Evolutionary conservation across 2,329 filamentous ascomycete species (phyloP).

Genomic region (Thielaviopsis cerberus): DNA sequence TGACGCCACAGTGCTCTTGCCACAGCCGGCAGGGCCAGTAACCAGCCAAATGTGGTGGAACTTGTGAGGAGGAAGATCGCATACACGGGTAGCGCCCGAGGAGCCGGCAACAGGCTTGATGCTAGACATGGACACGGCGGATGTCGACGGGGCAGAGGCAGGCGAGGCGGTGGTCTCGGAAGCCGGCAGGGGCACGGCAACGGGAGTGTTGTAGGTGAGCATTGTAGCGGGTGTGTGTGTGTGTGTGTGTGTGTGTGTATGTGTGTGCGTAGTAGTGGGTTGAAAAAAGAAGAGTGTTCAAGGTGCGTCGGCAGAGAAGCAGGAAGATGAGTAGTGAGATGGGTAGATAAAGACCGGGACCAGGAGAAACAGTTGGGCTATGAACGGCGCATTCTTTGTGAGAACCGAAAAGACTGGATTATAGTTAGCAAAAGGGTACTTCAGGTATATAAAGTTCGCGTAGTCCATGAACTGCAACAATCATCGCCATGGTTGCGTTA

Average conservation of each 20-base stretch:
- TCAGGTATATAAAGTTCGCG: background rate
- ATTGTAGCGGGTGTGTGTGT: conserved; percentile 19
- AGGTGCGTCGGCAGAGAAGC: background rate
- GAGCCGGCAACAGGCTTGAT: conserved; percentile 8
- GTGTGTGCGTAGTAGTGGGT: background rate
- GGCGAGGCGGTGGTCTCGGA: conserved; percentile 13
- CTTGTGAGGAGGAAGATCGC: conserved; percentile 14
- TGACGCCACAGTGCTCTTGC: conserved; percentile 58
- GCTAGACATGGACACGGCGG: conserved; percentile 2
- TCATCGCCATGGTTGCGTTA: background rate
- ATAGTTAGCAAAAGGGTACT: background rate
- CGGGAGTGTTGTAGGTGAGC: conserved; percentile 32
- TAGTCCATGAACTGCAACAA: background rate
- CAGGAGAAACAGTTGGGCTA: background rate
- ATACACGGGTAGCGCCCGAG: conserved; percentile 4
- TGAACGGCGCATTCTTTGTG: background rate
- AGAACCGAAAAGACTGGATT: background rate
- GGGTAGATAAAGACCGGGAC: conserved; percentile 3
- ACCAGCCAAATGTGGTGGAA: conserved; percentile 63
- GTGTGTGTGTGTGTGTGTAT: background rate
- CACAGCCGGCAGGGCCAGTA: conserved; percentile 61
- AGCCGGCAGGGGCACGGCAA: conserved; percentile 19
- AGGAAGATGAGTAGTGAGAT: conserved; percentile 10
- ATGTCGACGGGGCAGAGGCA: conserved; percentile 15
- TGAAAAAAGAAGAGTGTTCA: background rate